Base-by-base conservation (phyloP, 129 eudicot genomes). In the Saussurea involucrata region DNA sequence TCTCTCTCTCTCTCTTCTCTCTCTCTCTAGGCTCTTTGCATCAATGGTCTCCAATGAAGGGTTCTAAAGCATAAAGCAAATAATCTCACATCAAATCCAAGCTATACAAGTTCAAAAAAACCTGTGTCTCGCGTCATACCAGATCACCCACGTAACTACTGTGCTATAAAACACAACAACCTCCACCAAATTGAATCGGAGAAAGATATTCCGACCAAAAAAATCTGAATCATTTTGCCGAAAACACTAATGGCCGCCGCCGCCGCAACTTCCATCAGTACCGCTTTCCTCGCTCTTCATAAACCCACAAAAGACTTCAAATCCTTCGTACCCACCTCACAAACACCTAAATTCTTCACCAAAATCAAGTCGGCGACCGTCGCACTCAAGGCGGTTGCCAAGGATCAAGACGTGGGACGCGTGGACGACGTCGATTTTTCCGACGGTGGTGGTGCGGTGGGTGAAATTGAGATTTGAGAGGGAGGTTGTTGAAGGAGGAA, bases 181-280 rank as follows among this genome's bases (percentile, higher is more conserved):
- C 36, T 4, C 75, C 36, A 31, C 66, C 36, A 24, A 40, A 32
- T 53, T 17, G 58, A 76, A 70, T 76, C 86, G 82, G 84, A 81
- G 74, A 55, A 68, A 61, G 49, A 71, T 53, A 31, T 66, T 76
- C 64, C 78, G 68, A 63, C 69, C 32, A 60, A 53, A 15, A 4
- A 27, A 10, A 24, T 13, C 4, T 22, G 68, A 12, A 24, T 68
- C 13, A 68, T 72, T 71, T 66, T 34, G 67, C 17, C 75, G 20
- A 72, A 65, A 24, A 66, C 20, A 67, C 53, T 11, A 67, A 81
- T 81, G 80, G 84, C 84, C 17, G 58, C 58, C 58, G 58, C 70
- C 18, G 44, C 9, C 6, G 86, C 88, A 82, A 83, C 95, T 46
- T 83, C 97, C 81, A 78, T 88, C 24, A 74, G 77, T 76, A 76